Base-by-base conservation (phyloP, 2,329 filamentous ascomycete species). In the Penicillium sclerotiorum region DNA sequence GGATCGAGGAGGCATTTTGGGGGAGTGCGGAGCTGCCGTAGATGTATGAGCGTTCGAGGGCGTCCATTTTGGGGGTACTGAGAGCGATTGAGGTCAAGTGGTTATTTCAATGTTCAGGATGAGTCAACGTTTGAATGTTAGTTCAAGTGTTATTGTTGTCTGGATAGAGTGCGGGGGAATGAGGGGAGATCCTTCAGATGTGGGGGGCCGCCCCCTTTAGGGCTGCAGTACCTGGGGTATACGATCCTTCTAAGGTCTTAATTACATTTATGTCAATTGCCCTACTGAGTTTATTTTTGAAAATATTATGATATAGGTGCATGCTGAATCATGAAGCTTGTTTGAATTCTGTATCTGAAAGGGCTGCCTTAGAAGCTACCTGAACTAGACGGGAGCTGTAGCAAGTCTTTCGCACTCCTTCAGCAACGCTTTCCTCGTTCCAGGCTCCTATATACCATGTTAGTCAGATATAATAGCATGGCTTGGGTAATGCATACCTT, bases 401-500 rank as follows among this genome's bases (percentile, higher is more conserved):
- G 42, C 51, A 33, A 41, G 27, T 8, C 48, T 27, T n/a, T 56
- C 50, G n/a, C 50, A 53, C 9, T 38, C 45, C 18, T 43, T 28
- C 8, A 53, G 21, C 12, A 56, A 37, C 28, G 44, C 39, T 7
- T 12, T 20, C 8, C 36, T 46, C 12, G 48, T 56, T n/a, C 30
- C 45, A 7, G 54, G 42, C 21, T 51, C 51, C 51, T 54, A 28
- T 27, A 21, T 21, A 15, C 12, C 15, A 15, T 18, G 11, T 30
- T n/a, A 43, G 9, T 28, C 23, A 17, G 20, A 5, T 11, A 8
- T 15, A 6, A 20, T n/a, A 18, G 4, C n/a, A 21, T 36, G 5
- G 13, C 17, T 22, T 13, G 15, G n/a, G 18, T 8, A 9, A n/a
- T 30, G 4, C 55, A 40, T 49, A 59, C 56, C 46, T 39, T 59